Percentiles rank a stretch among this genome's conserved stretches.
Conservation (phyloP, 106 monocot genomes). For the Apostasia shenzhenica region DNA sequence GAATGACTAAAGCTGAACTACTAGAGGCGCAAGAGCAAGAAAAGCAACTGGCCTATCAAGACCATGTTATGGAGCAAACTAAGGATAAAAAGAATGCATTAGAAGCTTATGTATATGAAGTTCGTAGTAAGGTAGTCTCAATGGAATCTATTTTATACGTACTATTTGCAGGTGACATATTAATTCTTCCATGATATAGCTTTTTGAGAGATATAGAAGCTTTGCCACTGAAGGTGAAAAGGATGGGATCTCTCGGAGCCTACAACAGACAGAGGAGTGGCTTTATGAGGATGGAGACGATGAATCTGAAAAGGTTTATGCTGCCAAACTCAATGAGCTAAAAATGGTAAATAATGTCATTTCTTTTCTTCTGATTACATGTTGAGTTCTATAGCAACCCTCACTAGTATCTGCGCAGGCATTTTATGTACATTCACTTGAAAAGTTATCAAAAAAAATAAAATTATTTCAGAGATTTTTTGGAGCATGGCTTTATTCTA, state of each 20-base stretch:
- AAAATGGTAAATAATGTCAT: slow-evolving; percentile 43
- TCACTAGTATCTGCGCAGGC: too few species aligned
- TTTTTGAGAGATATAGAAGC: slow-evolving; percentile 81
- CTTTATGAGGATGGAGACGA: slow-evolving; percentile 95
- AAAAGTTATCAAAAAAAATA: too few species aligned
- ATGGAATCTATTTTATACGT: not conserved
- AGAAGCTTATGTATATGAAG: slow-evolving; percentile 82
- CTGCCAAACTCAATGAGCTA: slow-evolving; percentile 57
- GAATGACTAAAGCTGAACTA: slow-evolving; percentile 36
- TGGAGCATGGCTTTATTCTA: too few species aligned
- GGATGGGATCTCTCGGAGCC: slow-evolving; percentile 51
- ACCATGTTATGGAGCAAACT: slow-evolving; percentile 73
- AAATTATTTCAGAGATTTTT: too few species aligned
- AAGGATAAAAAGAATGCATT: slow-evolving; percentile 84
- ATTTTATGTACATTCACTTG: too few species aligned
- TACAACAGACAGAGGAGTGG: slow-evolving; percentile 91
- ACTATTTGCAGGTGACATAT: not conserved
- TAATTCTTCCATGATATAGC: slow-evolving; percentile 27
- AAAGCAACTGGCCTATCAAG: slow-evolving; percentile 51
- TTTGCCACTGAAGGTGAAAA: slow-evolving; percentile 72
- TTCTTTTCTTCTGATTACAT: not conserved
- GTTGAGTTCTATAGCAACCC: too few species aligned
- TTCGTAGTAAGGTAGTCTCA: slow-evolving; percentile 73
- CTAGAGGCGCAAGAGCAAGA: slow-evolving; percentile 52
- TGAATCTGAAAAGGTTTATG: slow-evolving; percentile 74